Evolutionary conservation across 2,329 filamentous ascomycete species (phyloP).

Genomic region (Aureobasidium zeae): DNA sequence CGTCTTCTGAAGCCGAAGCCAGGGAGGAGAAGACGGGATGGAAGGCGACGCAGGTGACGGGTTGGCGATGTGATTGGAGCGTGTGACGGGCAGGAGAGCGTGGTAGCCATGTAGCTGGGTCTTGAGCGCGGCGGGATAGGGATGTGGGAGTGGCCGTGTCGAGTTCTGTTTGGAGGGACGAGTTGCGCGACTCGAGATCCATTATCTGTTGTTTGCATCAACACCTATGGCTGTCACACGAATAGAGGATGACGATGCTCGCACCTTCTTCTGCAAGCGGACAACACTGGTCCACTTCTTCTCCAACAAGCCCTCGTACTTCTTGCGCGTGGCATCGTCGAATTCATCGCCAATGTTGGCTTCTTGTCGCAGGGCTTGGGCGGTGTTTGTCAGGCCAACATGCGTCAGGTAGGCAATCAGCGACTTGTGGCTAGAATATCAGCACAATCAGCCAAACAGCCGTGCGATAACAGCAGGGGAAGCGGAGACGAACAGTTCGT

Average conservation of each 20-base stretch:
- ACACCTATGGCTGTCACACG: too few species aligned
- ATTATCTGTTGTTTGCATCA: constrained; percentile 74
- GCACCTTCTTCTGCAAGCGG: constrained; percentile 85
- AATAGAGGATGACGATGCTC: too few species aligned
- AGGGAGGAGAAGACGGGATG: constrained; percentile 86
- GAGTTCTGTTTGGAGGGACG: constrained; percentile 68
- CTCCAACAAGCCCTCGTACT: constrained; percentile 87
- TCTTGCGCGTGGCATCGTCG: constrained; percentile 75
- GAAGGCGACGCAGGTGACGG: constrained; percentile 82
- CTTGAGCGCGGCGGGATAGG: constrained; percentile 68
- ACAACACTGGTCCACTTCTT: constrained; percentile 99
- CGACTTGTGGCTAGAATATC: constrained; percentile 80
- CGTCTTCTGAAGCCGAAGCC: constrained; percentile 84
- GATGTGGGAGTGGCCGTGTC: constrained; percentile 74
- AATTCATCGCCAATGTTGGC: constrained; percentile 61
- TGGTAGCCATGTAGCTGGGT: constrained; percentile 82
- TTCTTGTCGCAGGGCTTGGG: constrained; percentile 66
- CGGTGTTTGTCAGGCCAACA: constrained; percentile 60
- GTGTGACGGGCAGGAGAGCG: constrained; percentile 69
- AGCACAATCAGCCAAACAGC: constrained; percentile 26
- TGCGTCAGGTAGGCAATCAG: constrained; percentile 81
- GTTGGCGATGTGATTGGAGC: constrained; percentile 69
- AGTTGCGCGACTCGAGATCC: constrained; percentile 73
- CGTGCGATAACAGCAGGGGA: constrained; percentile 16
- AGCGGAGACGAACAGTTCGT: constrained; percentile 72